Evolutionary conservation across 768 basidiomycete genomes (phyloP), one percentile per base, ranked within the genome.

Genomic region (Multifurca ochricompacta): DNA sequence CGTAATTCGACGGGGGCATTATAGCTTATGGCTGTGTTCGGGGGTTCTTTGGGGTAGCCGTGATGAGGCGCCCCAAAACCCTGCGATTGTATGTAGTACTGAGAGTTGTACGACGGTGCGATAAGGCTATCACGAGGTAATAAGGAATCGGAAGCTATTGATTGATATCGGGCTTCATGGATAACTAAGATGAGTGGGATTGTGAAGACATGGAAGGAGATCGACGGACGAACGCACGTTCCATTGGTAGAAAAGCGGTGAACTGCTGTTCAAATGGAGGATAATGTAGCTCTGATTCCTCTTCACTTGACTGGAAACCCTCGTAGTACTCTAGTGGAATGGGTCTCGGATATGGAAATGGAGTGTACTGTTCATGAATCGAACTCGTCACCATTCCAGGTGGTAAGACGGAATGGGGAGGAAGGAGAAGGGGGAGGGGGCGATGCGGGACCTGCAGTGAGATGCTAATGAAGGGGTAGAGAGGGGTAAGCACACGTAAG

Each of bases 221-320:
- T 50, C 50, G 53, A 48, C 30, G 67, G 64, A 62, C 65, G 61
- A 47, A 65, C 69, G 54, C 62, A 71, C 69, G 61, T 53, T 66
- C 62, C 14, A n/a, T 52, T 25, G 54, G 56, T 39, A 63, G 62
- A 58, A 66, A 59, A 61, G 60, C 64, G 63, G 69, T 69, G 66
- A 74, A 72, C 65, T 73, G 71, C 63, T 72, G 71, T 71, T 81
- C 77, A 69, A 83, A 83, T 48, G 81, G 76, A 61, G 87, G 85
- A 2, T 86, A 87, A 63, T 85, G 83, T 21, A 87, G 69, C 56
- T 82, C 85, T 48, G 85, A 87, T 65, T 82, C 80, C 64, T 86
- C 85, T 65, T 87, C 85, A 67, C 82, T 84, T 21, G 83, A 85
- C 69, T 81, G 83, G 40, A 77, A 76, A 35, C 82, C 78, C 63